These are phyloP conservation scores for Astrothelium macrocarpum DNA, from an alignment of 495 filamentous ascomycete species.

Conservation along the genomic window DNA sequence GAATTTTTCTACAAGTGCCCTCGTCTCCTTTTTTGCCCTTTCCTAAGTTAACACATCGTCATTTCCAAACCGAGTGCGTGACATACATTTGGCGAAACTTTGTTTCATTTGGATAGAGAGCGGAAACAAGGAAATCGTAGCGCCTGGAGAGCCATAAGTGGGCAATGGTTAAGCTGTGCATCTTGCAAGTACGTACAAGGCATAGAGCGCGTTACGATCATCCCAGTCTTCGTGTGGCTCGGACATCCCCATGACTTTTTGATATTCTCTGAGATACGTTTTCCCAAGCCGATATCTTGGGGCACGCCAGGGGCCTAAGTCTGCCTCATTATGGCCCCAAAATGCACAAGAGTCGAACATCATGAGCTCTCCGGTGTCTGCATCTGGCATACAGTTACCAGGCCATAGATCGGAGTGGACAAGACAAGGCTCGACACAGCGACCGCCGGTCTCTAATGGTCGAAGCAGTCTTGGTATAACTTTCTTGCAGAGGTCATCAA, in stretches of 20 bases:
- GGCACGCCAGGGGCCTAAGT: neutral
- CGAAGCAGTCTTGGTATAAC: slow-evolving; percentile 28
- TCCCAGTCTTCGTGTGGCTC: neutral
- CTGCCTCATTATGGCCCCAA: neutral
- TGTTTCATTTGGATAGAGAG: neutral
- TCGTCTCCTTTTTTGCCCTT: neutral
- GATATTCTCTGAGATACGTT: neutral
- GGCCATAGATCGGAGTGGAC: neutral
- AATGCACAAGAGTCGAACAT: neutral
- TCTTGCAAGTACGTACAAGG: neutral
- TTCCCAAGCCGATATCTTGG: neutral
- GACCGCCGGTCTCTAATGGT: slow-evolving; percentile 21
- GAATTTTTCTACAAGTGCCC: neutral
- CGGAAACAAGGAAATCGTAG: neutral
- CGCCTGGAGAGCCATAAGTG: neutral
- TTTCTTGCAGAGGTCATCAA: slow-evolving; percentile 17
- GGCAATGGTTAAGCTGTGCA: neutral
- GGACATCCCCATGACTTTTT: neutral
- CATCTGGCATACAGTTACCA: neutral
- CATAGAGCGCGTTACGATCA: neutral
- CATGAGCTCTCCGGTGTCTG: neutral
- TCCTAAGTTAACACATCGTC: neutral
- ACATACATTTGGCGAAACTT: neutral
- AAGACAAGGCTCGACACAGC: neutral
- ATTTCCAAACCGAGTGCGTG: neutral